phyloP scores from a whole-genome alignment of 768 basidiomycete genomes.

The Udeniomyces megalosporus region DNA sequence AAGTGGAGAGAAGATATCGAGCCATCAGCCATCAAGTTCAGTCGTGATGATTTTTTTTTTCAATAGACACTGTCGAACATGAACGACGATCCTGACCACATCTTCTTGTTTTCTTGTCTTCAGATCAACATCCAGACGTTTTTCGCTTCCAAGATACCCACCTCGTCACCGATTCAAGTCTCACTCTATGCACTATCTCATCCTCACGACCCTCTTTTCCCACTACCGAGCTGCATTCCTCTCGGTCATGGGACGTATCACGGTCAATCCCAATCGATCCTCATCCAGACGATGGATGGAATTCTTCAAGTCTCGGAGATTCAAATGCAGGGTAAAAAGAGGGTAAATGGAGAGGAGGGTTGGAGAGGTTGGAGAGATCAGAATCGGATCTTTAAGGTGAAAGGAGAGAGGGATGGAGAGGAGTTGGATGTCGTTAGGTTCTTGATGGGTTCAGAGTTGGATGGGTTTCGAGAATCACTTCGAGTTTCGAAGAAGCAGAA shows the following conservation, averaged over 20 bases:
- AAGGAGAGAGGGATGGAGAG: too few relatives aligned
- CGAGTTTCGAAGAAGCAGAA: too few relatives aligned
- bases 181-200: not conserved
- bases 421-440: too few relatives aligned
- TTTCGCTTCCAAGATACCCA: not conserved
- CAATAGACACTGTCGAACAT: too few relatives aligned
- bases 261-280: not conserved
- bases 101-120: not conserved
- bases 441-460: too few relatives aligned
- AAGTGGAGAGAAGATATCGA: conserved; percentile 41
- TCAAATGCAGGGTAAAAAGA: not conserved
- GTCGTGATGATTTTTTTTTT: too few relatives aligned
- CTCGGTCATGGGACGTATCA: not conserved
- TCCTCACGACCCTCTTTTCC: not conserved
- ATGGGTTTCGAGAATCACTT: too few relatives aligned
- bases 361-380: not conserved
- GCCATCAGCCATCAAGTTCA: conserved; percentile 56
- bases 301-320: not conserved
- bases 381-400: not conserved
- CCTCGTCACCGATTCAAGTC: not conserved
- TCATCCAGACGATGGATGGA: not conserved
- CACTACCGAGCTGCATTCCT: not conserved
- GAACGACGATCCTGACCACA: too few relatives aligned
- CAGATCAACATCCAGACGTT: not conserved
- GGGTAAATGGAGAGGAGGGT: not conserved